These are phyloP conservation scores for Penicillium polonicum DNA, from an alignment of 2,329 filamentous ascomycete genomes.

Conservation along the genomic window DNA sequence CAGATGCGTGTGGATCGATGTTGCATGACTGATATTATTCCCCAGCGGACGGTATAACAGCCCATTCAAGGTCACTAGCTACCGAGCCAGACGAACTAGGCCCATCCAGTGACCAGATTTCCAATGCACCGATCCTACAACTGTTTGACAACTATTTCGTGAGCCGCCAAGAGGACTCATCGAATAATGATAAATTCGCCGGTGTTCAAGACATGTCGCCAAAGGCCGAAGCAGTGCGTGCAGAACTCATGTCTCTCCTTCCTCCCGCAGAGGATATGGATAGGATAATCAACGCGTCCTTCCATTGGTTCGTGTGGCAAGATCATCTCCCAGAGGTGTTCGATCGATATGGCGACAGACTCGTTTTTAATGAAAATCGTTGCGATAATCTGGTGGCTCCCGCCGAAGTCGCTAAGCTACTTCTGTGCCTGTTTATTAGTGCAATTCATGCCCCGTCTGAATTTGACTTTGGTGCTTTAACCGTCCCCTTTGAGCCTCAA, in stretches of 20 bases:
- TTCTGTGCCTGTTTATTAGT: slow-evolving; percentile 47
- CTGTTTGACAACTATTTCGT: slow-evolving; percentile 42
- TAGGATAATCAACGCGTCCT: slow-evolving; percentile 32
- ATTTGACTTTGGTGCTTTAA: slow-evolving; percentile 38
- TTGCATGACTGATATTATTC: background rate
- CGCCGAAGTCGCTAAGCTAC: slow-evolving; percentile 41
- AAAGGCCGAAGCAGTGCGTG: slow-evolving; percentile 27
- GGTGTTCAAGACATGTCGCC: slow-evolving; percentile 27
- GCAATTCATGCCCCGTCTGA: slow-evolving; percentile 43
- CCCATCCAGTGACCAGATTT: slow-evolving; percentile 29
- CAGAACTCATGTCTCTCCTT: slow-evolving; percentile 35
- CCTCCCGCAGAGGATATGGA: slow-evolving; percentile 34
- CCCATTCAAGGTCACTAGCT: slow-evolving; percentile 8
- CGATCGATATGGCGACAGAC: slow-evolving; percentile 14
- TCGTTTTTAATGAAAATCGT: background rate
- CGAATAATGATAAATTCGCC: slow-evolving; percentile 25
- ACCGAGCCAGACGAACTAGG: slow-evolving; percentile 22
- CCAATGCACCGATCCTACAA: slow-evolving; percentile 38
- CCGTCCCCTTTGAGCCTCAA: slow-evolving; percentile 42
- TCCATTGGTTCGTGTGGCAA: slow-evolving; percentile 34
- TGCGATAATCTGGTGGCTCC: slow-evolving; percentile 30
- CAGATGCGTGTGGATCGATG: background rate
- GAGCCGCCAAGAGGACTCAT: slow-evolving; percentile 30
- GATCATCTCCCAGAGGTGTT: slow-evolving; percentile 36
- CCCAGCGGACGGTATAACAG: slow-evolving; percentile 3